Evolutionary conservation across 1,284 basidiomycete species (phyloP).

Genomic region (Lentinula novae-zelandiae): DNA sequence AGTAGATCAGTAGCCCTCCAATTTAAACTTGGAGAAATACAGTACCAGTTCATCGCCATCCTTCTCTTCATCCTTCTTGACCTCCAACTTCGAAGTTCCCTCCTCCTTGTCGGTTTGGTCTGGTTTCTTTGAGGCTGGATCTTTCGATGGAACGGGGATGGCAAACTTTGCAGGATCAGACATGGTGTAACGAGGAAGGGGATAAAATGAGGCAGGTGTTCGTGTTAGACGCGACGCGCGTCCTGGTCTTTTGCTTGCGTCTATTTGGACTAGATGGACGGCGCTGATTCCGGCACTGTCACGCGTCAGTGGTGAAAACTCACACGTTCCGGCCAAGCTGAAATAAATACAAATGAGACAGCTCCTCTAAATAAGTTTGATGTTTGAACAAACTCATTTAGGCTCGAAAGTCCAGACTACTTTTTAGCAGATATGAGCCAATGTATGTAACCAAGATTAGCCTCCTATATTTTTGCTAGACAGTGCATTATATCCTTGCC

Average conservation of each 20-base stretch:
- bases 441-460: no score
- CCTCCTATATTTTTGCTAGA: no score
- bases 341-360: neutral
- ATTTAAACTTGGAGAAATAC: slow-evolving; percentile 17
- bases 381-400: no score
- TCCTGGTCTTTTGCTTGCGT: slow-evolving; percentile 13
- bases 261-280: neutral
- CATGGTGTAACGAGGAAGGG: slow-evolving; percentile 32
- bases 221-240: slow-evolving; percentile 20
- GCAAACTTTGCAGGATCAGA: slow-evolving; percentile 52
- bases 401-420: no score
- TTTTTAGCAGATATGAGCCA: no score
- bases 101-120: slow-evolving; percentile 39
- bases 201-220: neutral
- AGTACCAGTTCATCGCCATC: slow-evolving; percentile 80
- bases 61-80: slow-evolving; percentile 38
- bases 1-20: neutral
- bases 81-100: slow-evolving; percentile 39
- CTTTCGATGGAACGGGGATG: slow-evolving; percentile 64
- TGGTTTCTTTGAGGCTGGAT: slow-evolving; percentile 70
- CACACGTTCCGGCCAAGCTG: neutral
- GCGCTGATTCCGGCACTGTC: neutral
- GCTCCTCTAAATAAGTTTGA: no score
- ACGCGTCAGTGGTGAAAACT: no score
- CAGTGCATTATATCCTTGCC: no score